Evolutionary conservation across 352 stramenopile genomes (phyloP).

Genomic region (Pythium sukuiense): DNA sequence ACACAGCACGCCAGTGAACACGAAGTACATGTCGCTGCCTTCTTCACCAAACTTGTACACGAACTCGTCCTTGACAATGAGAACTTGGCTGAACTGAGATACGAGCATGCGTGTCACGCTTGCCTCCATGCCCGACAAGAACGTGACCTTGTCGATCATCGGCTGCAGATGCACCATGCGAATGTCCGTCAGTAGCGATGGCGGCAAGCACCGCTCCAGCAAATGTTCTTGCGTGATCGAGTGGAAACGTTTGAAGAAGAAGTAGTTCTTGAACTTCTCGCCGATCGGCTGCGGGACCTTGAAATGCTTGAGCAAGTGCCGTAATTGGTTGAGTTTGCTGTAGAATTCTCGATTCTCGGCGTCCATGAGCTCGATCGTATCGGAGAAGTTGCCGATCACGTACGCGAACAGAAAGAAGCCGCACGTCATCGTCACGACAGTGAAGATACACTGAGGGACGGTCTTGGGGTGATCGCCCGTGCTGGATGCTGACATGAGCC

Average conservation of each 20-base stretch:
- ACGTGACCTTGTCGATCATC: conserved; percentile 71
- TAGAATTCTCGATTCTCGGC: conserved; percentile 70
- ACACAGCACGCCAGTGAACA: conserved; percentile 61
- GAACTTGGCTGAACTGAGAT: conserved; percentile 61
- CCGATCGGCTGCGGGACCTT: conserved; percentile 39
- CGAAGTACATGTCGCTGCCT: conserved; percentile 76
- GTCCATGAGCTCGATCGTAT: conserved; percentile 71
- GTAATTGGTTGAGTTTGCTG: conserved; percentile 46
- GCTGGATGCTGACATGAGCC: conserved; percentile 60
- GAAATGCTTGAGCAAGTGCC: conserved; percentile 60
- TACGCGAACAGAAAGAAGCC: conserved; percentile 79
- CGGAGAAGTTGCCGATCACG: conserved; percentile 68
- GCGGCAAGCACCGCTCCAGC: conserved; percentile 59
- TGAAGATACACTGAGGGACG: conserved; percentile 50
- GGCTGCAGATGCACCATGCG: conserved; percentile 63
- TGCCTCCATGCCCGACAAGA: conserved; percentile 53
- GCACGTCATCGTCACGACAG: conserved; percentile 52
- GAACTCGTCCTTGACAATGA: conserved; percentile 62
- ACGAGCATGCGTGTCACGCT: conserved; percentile 70
- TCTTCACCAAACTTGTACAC: conserved; percentile 64
- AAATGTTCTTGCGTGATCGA: conserved; percentile 73
- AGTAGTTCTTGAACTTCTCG: conserved; percentile 62
- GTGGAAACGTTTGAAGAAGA: conserved; percentile 73
- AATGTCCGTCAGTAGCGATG: conserved; percentile 68
- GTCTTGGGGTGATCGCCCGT: conserved; percentile 54